These are phyloP conservation scores for Avena sativa DNA, from an alignment of 176 grass and related monocot species.

Conservation along the genomic window DNA sequence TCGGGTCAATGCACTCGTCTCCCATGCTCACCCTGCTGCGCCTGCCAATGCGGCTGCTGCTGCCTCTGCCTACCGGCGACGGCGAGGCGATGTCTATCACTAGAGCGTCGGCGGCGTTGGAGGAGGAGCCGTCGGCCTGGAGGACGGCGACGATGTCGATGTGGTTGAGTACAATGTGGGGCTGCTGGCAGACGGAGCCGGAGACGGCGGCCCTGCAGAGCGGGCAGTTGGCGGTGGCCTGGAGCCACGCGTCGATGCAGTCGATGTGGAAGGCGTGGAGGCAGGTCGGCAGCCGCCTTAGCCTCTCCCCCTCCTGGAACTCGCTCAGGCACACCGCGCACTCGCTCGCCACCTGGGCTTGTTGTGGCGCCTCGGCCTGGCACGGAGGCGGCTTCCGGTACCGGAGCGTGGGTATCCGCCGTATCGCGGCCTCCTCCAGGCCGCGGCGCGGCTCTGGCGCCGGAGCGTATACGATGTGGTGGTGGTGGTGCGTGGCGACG, in stretches of 20 bases:
- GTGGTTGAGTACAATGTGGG: background rate
- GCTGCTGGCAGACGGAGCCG: background rate
- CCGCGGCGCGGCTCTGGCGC: background rate
- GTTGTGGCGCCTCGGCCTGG: background rate
- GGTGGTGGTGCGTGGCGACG: slow-evolving; percentile 1
- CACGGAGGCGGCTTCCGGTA: slow-evolving; percentile 33
- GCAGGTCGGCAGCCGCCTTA: slow-evolving; percentile 72
- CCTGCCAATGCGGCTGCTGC: background rate
- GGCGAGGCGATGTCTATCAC: slow-evolving; percentile 14
- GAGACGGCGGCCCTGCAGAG: slow-evolving; percentile 70
- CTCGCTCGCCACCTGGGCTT: background rate
- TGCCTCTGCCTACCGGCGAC: background rate
- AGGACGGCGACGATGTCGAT: background rate
- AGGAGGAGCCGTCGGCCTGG: background rate
- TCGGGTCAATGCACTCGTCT: slow-evolving; percentile 51
- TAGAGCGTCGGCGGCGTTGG: background rate
- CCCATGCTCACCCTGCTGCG: slow-evolving; percentile 29
- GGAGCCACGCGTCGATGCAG: slow-evolving; percentile 98
- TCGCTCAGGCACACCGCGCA: slow-evolving; percentile 86
- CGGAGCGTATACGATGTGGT: background rate
- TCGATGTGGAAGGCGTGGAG: slow-evolving; percentile 92
- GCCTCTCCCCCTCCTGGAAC: slow-evolving; percentile 67
- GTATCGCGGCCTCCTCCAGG: slow-evolving; percentile 55
- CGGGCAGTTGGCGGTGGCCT: slow-evolving; percentile 73
- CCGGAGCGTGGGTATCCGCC: slow-evolving; percentile 64